These are phyloP conservation scores for Skeletonema grethae DNA, from an alignment of 108 stramenopile genomes.

Conservation along the genomic window DNA sequence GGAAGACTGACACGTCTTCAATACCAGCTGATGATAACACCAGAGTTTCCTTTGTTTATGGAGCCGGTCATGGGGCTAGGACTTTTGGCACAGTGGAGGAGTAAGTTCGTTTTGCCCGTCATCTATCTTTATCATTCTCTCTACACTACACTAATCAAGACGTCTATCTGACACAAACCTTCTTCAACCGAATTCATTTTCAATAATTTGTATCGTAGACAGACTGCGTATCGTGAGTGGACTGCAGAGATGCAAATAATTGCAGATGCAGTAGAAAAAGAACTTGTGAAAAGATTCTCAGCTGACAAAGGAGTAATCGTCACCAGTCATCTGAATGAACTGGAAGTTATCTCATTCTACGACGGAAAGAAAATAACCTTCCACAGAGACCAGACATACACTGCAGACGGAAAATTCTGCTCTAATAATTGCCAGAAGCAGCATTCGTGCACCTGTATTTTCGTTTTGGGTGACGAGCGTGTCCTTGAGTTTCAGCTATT, in stretches of 20 bases:
- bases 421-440: constrained; percentile 1
- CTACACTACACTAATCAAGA: too few species aligned
- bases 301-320: neutral
- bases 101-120: neutral
- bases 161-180: too few species aligned
- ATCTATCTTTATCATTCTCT: too few species aligned
- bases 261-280: neutral
- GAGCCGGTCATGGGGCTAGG: neutral
- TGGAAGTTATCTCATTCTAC: constrained; percentile 1
- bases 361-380: neutral
- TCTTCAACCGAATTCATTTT: too few species aligned
- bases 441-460: neutral
- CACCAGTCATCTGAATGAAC: neutral
- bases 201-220: neutral
- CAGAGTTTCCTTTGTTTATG: neutral
- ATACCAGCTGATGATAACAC: neutral
- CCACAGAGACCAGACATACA: neutral
- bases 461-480: neutral
- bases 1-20: neutral
- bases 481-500: neutral
- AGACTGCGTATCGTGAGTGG: neutral
- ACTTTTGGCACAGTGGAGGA: neutral
- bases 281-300: neutral
- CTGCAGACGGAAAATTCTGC: neutral
- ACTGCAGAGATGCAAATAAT: constrained; percentile 1